These are phyloP conservation scores for Linnemannia schmuckeri DNA, from an alignment of 192 early-diverging fungal species.

Conservation along the genomic window DNA sequence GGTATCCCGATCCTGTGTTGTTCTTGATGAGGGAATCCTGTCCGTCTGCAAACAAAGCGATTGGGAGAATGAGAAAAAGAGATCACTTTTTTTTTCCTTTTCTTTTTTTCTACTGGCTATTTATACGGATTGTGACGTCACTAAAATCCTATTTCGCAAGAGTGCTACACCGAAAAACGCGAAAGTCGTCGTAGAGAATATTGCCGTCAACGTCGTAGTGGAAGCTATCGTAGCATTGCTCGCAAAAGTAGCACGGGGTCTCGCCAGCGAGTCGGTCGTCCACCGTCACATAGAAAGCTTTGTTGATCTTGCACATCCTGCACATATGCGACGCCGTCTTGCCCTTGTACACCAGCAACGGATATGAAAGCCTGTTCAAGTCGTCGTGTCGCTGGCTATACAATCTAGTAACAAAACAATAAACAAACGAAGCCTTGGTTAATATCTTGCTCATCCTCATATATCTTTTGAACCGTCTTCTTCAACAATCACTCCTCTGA, in stretches of 20 bases:
- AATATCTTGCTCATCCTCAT: background rate
- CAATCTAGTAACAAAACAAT: conserved; percentile 21
- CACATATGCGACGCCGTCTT: conserved; percentile 68
- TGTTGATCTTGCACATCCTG: conserved; percentile 72
- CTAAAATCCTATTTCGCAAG: too few species aligned
- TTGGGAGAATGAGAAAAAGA: background rate
- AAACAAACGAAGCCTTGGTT: background rate
- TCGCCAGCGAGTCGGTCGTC: conserved; percentile 79
- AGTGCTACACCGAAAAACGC: conserved; percentile 26
- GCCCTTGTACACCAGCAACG: conserved; percentile 67
- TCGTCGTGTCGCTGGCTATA: conserved; percentile 61
- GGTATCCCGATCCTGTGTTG: background rate
- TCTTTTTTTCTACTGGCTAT: background rate
- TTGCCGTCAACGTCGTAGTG: conserved; percentile 72
- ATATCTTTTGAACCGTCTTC: background rate
- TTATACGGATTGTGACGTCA: too few species aligned
- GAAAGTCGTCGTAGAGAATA: conserved; percentile 64
- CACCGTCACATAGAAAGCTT: conserved; percentile 73
- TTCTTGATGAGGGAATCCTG: background rate
- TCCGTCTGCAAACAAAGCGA: background rate
- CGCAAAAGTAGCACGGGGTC: conserved; percentile 79
- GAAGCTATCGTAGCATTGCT: conserved; percentile 77
- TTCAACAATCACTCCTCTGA: background rate
- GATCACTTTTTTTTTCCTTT: too few species aligned
- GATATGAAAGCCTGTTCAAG: conserved; percentile 63